phyloP scores from a whole-genome alignment of 1,284 basidiomycete species.

The Bondarzewia mesenterica region DNA sequence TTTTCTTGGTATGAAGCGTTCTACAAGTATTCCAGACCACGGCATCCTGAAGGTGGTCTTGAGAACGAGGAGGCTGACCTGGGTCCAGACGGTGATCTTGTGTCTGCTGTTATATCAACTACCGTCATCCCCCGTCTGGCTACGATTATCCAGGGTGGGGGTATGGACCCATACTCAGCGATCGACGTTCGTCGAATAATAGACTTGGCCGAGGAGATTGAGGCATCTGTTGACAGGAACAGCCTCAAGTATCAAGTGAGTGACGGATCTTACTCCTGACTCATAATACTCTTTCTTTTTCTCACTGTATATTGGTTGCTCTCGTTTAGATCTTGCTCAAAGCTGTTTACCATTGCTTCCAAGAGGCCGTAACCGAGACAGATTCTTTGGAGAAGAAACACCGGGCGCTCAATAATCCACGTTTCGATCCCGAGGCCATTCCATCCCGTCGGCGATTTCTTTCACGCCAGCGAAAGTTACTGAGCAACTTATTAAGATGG shows the following conservation, averaged over 20 bases:
- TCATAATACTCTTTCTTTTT: neutral
- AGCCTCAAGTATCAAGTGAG: constrained; percentile 67
- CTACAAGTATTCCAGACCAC: constrained; percentile 70
- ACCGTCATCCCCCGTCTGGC: constrained; percentile 73
- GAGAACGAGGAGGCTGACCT: constrained; percentile 44
- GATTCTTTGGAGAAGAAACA: constrained; percentile 38
- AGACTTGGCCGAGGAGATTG: constrained; percentile 77
- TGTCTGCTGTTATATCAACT: constrained; percentile 81
- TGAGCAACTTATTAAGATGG: constrained; percentile 71
- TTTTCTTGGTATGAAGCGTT: constrained; percentile 81
- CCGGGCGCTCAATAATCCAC: constrained; percentile 30
- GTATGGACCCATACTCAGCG: constrained; percentile 78
- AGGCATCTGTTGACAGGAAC: constrained; percentile 64
- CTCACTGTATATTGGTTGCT: constrained; percentile 3
- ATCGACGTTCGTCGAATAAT: constrained; percentile 55
- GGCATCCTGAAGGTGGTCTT: constrained; percentile 24
- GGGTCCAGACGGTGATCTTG: constrained; percentile 83
- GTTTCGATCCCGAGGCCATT: constrained; percentile 74
- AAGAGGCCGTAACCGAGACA: constrained; percentile 41
- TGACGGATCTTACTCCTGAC: constrained; percentile 6
- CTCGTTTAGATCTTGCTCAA: constrained; percentile 53
- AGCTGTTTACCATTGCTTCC: constrained; percentile 53
- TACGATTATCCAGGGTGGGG: constrained; percentile 64
- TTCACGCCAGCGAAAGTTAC: constrained; percentile 61
- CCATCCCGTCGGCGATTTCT: constrained; percentile 68